Conservation (phyloP, 345 rosid species). For the Euphorbia lathyris region DNA sequence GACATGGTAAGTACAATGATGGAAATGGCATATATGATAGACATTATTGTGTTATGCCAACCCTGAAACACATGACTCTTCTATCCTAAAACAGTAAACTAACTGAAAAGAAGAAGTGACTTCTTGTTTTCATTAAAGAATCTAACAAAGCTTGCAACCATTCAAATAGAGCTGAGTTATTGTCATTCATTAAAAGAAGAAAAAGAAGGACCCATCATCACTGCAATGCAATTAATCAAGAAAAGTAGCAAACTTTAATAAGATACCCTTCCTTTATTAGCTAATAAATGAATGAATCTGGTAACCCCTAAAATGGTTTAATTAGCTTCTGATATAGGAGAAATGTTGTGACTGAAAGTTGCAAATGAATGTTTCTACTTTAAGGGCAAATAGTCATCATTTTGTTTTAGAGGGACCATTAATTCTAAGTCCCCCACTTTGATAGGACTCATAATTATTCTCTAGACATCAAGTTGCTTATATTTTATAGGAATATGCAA, state of each 20-base stretch:
- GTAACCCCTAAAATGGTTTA: not conserved
- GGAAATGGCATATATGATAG: not conserved
- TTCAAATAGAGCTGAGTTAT: not conserved
- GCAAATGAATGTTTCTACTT: not conserved
- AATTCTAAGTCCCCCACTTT: constrained; percentile 16
- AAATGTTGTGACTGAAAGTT: too few species aligned
- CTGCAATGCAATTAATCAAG: not conserved
- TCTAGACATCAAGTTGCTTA: not conserved
- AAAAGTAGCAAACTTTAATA: too few species aligned
- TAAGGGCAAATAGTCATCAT: too few species aligned
- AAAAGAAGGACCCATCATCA: not conserved
- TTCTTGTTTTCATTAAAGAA: constrained; percentile 12
- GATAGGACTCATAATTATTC: constrained; percentile 1
- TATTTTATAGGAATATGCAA: not conserved
- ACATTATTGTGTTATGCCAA: not conserved
- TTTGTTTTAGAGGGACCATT: not conserved
- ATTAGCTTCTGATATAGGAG: not conserved
- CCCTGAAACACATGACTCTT: constrained; percentile 16
- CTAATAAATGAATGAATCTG: not conserved
- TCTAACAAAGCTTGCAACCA: not conserved
- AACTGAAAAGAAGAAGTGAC: constrained; percentile 11
- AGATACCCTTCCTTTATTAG: too few species aligned
- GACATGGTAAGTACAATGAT: not conserved
- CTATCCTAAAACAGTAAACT: constrained; percentile 13
- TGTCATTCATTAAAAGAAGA: constrained; percentile 4